Evolutionary conservation across 2,329 filamentous ascomycete genomes (phyloP), one percentile per base, ranked within the genome.

Genomic region (Talaromyces piceae): DNA sequence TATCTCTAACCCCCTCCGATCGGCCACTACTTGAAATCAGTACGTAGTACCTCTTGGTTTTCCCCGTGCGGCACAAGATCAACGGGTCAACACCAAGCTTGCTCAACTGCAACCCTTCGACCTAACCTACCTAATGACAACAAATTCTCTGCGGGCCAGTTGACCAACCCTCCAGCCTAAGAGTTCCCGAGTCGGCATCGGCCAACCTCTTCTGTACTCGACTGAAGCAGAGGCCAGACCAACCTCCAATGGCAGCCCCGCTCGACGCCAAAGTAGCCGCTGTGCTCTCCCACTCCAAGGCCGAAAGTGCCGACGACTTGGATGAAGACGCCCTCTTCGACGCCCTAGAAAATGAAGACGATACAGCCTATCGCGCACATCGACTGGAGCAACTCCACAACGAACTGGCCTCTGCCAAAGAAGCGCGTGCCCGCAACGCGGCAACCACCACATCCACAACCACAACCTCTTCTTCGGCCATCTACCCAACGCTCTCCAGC

Each of bases 241-340:
- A 12, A 20, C 9, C 39, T 23, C 13, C 47, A 27, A 22, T 46
- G 13, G 28, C 51, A 47, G 45, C 47, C 37, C 48, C 48, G 3
- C 48, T 54, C n/a, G 52, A 54, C 45, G 44, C 53, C n/a, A 55
- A 53, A 37, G 46, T 47, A 25, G 43, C 48, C 44, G 31, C 45
- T 11, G 30, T 47, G 18, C 56, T 59, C 8, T 65, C 77, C 45
- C 75, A 59, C 49, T 45, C 47, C 44, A 57, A 61, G 49, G 52
- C 57, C 51, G 54, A 53, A 22, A 54, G 67, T 52, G 63, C 65
- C 30, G 65, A 69, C 54, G 75, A 77, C 56, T 73, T 73, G 55
- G 77, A 81, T 61, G 77, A 81, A 62, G 81, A 83, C 59, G 78
- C 77, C 43, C 73, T 84, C 50, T 79, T 84, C 57, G 77, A 77